Evolutionary conservation across 306 rosid genomes (phyloP).

Genomic region (Pyrus pyrifolia): DNA sequence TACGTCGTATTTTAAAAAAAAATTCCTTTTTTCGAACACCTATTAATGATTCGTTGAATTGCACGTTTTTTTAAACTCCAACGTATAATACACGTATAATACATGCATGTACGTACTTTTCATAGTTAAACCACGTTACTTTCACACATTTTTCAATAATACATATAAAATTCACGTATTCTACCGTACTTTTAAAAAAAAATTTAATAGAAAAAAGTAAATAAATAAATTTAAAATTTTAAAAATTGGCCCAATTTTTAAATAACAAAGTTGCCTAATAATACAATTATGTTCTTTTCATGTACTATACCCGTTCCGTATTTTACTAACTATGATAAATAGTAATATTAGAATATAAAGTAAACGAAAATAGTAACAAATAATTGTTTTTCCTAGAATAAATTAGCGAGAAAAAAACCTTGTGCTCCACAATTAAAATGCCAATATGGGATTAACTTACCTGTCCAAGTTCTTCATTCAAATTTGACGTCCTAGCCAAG

Average conservation of each 20-base stretch:
- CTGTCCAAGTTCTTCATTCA: conserved; percentile 99
- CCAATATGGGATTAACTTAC: conserved; percentile 25
- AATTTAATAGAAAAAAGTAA: too few relatives aligned
- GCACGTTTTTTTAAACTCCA: background rate
- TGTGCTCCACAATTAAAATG: background rate
- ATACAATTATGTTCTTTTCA: background rate
- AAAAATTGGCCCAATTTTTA: too few relatives aligned
- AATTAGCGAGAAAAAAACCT: background rate
- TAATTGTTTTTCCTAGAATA: background rate
- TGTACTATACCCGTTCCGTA: too few relatives aligned
- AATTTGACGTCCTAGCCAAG: conserved; percentile 92
- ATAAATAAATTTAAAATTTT: too few relatives aligned
- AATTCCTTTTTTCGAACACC: too few relatives aligned
- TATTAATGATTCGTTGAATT: too few relatives aligned
- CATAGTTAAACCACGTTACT: background rate
- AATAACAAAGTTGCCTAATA: background rate
- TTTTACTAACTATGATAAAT: background rate
- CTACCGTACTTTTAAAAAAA: too few relatives aligned
- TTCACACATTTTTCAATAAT: background rate
- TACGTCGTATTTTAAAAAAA: too few relatives aligned
- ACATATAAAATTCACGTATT: too few relatives aligned
- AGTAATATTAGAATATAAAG: background rate
- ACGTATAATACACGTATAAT: background rate
- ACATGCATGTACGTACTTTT: background rate
- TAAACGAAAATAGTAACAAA: background rate